A percentile compares a stretch with the other conserved stretches of the same genome.
Conservation (phyloP, 371 early-diverging fungal species). For the Mortierella polycephala region DNA sequence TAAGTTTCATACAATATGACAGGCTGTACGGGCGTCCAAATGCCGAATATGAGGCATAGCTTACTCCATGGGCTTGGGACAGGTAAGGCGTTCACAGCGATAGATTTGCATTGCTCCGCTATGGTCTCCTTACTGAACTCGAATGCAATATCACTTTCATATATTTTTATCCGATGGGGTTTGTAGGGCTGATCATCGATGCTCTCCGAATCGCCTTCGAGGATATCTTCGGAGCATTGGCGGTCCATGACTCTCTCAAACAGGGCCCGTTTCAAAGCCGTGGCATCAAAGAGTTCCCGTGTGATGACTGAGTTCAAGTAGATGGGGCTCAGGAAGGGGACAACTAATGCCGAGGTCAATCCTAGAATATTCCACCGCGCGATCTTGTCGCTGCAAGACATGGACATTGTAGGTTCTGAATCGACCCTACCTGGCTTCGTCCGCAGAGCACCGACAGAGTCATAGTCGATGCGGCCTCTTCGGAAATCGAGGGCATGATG, state of each 20-base stretch:
- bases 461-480: constrained; percentile 71
- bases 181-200: constrained; percentile 6
- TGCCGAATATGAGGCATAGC: not conserved
- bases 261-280: constrained; percentile 72
- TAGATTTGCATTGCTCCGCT: constrained; percentile 36
- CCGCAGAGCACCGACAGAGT: constrained; percentile 68
- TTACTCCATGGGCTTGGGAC: constrained; percentile 60
- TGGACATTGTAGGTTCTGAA: constrained; percentile 80
- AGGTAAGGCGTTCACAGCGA: constrained; percentile 13
- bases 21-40: too few species aligned
- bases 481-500: constrained; percentile 32
- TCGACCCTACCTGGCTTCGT: constrained; percentile 87
- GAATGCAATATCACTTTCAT: constrained; percentile 54
- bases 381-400: constrained; percentile 93
- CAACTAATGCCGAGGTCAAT: constrained; percentile 75
- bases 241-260: constrained; percentile 58
- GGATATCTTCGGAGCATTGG: constrained; percentile 12
- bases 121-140: constrained; percentile 61
- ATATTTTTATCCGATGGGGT: constrained; percentile 49
- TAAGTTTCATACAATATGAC: too few species aligned
- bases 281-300: constrained; percentile 72
- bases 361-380: constrained; percentile 89
- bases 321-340: constrained; percentile 76
- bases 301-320: constrained; percentile 73
- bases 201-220: not conserved